Evolutionary conservation across 1,139 yeast genomes (phyloP).

Genomic region (Taiozyma sp.): DNA sequence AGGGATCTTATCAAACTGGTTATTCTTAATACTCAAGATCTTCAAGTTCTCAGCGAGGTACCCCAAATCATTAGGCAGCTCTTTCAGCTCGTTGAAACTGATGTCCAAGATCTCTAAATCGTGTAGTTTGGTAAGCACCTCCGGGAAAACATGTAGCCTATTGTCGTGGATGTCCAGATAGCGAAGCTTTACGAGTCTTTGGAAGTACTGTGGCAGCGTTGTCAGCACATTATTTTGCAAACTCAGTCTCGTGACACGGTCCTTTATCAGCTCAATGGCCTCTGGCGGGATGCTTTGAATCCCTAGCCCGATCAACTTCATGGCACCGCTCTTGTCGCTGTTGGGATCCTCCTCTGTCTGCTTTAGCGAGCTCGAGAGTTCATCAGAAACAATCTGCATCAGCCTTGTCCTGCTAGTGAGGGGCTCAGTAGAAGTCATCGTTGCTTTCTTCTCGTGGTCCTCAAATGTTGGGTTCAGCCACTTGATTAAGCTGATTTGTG

Average conservation of each 20-base stretch:
- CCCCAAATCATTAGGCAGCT: constrained; percentile 39
- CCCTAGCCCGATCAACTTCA: constrained; percentile 29
- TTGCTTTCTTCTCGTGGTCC: not conserved
- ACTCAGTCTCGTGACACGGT: constrained; percentile 47
- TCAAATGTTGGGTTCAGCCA: not conserved
- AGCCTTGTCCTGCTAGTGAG: constrained; percentile 14
- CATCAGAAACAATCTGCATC: constrained; percentile 19
- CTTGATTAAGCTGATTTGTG: too few relatives aligned
- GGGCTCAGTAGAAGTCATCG: not conserved
- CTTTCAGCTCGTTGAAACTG: constrained; percentile 49
- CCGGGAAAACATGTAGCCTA: constrained; percentile 49
- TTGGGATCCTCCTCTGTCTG: constrained; percentile 7
- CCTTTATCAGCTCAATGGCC: constrained; percentile 34
- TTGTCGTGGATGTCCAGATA: constrained; percentile 69
- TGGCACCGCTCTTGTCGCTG: constrained; percentile 16
- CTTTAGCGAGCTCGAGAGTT: constrained; percentile 10
- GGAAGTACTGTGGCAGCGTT: constrained; percentile 45
- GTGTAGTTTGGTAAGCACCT: constrained; percentile 36
- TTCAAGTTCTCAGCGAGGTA: constrained; percentile 38
- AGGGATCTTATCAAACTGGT: constrained; percentile 54
- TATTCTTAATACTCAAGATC: constrained; percentile 61
- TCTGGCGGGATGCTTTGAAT: constrained; percentile 32
- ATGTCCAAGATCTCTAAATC: constrained; percentile 64
- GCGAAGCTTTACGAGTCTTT: constrained; percentile 41
- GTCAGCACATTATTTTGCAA: constrained; percentile 47